These are phyloP conservation scores for Aleurites moluccanus DNA, from an alignment of 441 rosid species.

Conservation along the genomic window DNA sequence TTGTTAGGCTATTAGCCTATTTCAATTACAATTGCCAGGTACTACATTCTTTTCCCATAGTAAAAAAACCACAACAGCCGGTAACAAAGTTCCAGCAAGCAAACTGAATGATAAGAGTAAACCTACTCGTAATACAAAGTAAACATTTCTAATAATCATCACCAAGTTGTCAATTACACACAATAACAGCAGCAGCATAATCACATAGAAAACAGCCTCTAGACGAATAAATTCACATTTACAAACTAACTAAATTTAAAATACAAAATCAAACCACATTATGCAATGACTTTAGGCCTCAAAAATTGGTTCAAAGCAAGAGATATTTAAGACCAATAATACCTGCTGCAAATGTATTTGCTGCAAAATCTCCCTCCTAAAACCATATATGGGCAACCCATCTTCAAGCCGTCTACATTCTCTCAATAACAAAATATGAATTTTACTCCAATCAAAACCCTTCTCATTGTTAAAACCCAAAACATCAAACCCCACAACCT, in stretches of 20 bases:
- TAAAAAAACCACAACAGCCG: background rate
- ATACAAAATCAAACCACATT: background rate
- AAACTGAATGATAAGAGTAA: background rate
- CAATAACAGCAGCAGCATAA: background rate
- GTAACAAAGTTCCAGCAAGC: background rate
- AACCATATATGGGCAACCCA: constrained; percentile 27
- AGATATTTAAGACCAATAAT: background rate
- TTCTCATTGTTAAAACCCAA: constrained; percentile 5
- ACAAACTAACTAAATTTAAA: background rate
- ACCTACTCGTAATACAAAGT: background rate
- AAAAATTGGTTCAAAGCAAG: background rate
- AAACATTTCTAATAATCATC: background rate
- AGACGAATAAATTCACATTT: background rate
- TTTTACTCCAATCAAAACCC: constrained; percentile 18
- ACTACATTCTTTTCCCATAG: background rate
- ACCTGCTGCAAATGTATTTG: constrained; percentile 22
- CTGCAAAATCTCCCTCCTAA: constrained; percentile 29
- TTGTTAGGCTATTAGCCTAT: too few relatives aligned
- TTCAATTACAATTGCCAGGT: background rate
- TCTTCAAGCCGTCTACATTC: constrained; percentile 25
- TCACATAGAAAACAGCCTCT: background rate
- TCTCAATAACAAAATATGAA: constrained; percentile 19
- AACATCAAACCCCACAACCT: constrained; percentile 15
- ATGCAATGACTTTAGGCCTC: background rate
- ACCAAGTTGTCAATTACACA: constrained; percentile 6